These are phyloP conservation scores for Coemansia sp. DNA, from an alignment of 192 early-diverging fungal genomes.

Conservation along the genomic window DNA sequence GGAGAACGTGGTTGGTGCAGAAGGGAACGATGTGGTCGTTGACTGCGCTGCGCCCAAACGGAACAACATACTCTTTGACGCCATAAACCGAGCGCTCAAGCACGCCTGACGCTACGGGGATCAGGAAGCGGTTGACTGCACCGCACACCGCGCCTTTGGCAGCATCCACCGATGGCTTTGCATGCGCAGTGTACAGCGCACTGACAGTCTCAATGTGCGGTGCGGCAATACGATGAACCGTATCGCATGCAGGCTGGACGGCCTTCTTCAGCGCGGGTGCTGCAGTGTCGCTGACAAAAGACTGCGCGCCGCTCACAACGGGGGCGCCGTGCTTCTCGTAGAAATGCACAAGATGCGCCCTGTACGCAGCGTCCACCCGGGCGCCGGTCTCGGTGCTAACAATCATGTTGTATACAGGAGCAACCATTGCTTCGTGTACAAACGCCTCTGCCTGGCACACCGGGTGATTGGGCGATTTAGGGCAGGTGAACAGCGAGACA, in stretches of 20 bases:
- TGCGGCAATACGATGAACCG: constrained; percentile 18
- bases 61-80: constrained; percentile 29
- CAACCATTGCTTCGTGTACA: constrained; percentile 16
- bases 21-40: constrained; percentile 40
- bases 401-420: constrained; percentile 23
- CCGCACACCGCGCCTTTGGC: constrained; percentile 6
- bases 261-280: constrained; percentile 24
- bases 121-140: constrained; percentile 10
- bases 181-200: constrained; percentile 17
- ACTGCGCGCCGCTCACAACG: constrained; percentile 10
- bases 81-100: not conserved
- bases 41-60: constrained; percentile 21
- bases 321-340: constrained; percentile 45
- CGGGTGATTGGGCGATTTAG: constrained; percentile 23
- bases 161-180: constrained; percentile 30
- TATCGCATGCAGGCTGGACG: constrained; percentile 22
- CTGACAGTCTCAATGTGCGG: constrained; percentile 24
- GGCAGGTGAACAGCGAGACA: constrained; percentile 42
- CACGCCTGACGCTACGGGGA: constrained; percentile 12
- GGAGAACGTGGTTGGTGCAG: constrained; percentile 33
- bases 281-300: constrained; percentile 27
- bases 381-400: constrained; percentile 45
- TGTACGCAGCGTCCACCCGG: constrained; percentile 41
- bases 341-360: constrained; percentile 52
- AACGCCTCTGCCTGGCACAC: constrained; percentile 29